A percentile compares a stretch with the other conserved stretches of the same genome.
phyloP scores from a whole-genome alignment of 2,329 filamentous ascomycete species.

The Podosphaera leucotricha region DNA sequence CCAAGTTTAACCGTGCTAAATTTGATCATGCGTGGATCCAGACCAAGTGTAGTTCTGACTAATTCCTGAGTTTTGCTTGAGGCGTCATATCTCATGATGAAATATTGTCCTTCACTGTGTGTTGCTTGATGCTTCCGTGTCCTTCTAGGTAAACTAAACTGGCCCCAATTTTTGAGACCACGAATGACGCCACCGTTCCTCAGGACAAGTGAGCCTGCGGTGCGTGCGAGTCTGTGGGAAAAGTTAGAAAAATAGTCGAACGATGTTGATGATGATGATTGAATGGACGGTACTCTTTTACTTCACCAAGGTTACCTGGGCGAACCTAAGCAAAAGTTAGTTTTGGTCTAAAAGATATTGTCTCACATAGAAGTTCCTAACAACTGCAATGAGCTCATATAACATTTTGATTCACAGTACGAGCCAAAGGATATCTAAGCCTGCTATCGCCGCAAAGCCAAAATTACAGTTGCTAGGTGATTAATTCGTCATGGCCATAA shows the following conservation, averaged over 20 bases:
- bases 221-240: constrained; percentile 53
- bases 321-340: constrained; percentile 42
- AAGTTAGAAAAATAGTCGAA: not conserved
- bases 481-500: too few relatives aligned
- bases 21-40: constrained; percentile 80
- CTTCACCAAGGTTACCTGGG: constrained; percentile 68
- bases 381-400: constrained; percentile 93
- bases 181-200: constrained; percentile 70
- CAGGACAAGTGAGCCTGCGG: constrained; percentile 63
- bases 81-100: constrained; percentile 88
- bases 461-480: too few relatives aligned
- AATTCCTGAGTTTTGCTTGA: constrained; percentile 48
- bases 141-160: constrained; percentile 64
- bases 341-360: not conserved
- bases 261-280: constrained; percentile 3
- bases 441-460: not conserved
- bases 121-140: constrained; percentile 59
- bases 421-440: not conserved
- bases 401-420: constrained; percentile 37
- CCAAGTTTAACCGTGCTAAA: constrained; percentile 75
- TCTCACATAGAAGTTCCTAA: constrained; percentile 22
- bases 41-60: constrained; percentile 48
- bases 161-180: constrained; percentile 85
- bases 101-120: constrained; percentile 79
- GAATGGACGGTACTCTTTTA: constrained; percentile 54